Percentiles rank a stretch among this genome's conserved stretches.
Evolutionary conservation across 768 basidiomycete genomes (phyloP).

Genomic region (Lactarius vividus): DNA sequence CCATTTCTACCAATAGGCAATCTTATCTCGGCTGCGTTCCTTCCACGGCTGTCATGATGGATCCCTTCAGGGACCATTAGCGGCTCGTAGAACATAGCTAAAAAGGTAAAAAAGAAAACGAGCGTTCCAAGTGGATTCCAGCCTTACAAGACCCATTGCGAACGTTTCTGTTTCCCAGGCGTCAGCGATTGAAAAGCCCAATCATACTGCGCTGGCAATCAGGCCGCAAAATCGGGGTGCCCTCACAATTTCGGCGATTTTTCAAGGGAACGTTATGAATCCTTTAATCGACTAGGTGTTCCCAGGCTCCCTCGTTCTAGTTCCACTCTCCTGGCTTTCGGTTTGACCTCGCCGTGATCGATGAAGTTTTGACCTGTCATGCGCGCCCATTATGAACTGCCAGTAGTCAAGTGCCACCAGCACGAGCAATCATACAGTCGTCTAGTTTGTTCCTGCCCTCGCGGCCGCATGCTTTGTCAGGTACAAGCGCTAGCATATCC

Average conservation of each 20-base stretch:
- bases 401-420: conserved; percentile 1
- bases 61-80: conserved; percentile 1
- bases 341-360: conserved; percentile 4
- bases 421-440: background rate
- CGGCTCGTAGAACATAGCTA: background rate
- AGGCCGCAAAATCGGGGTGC: background rate
- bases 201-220: background rate
- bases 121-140: background rate
- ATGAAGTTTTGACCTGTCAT: background rate
- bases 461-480: too few relatives aligned
- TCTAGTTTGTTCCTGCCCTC: background rate
- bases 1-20: conserved; percentile 9
- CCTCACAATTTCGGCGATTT: background rate
- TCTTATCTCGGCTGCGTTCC: conserved; percentile 16
- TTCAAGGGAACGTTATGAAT: background rate
- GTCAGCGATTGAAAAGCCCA: background rate
- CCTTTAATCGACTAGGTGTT: background rate
- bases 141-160: background rate
- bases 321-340: background rate
- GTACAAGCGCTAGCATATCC: background rate
- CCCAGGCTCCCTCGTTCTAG: background rate
- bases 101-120: conserved; percentile 15
- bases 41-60: background rate
- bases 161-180: background rate
- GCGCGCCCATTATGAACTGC: background rate